Base-by-base conservation (phyloP, 2,329 filamentous ascomycete genomes). In the Drechslerella stenobrocha region DNA sequence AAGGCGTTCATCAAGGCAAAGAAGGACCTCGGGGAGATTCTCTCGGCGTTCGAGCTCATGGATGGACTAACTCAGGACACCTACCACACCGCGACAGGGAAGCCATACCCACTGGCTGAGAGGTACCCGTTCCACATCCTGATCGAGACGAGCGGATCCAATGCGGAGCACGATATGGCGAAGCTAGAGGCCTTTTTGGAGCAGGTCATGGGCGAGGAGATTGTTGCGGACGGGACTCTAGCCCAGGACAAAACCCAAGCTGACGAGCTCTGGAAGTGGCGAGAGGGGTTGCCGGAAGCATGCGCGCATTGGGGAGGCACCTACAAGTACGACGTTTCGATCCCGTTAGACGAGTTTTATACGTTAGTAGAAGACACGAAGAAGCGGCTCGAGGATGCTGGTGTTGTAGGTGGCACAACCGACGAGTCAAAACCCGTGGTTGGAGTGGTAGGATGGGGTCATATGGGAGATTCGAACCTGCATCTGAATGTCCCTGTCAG, bases 271-370 rank as follows among this genome's bases (percentile, higher is more conserved):
- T 98, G 93, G 93, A 82, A 84, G 64, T 97, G 91, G 85, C 85
- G 93, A 70, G 93, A 98, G 80, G 90, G 90, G 72, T 89, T 98
- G 72, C 87, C 91, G 0, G 93, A 98, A 79, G 86, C 87, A 45
- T 80, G 95, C 23, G 89, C 89, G 70, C 90, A 96, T 76, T 90
- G 88, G 78, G 95, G 93, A 63, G 93, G 91, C 44, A 91, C 93
- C 6, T 98, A 98, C 83, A 98, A 98, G 79, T 98, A 98, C 76
- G 93, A 98, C 75, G 82, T 98, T 28, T 97, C 93, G 4, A 96
- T 98, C 71, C 93, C 93, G 1, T 82, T 98, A 24, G 78, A 83
- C 9, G 87, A 96, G 72, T 84, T 98, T 74, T 98, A 98, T 78
- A 80, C 83, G 72, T 81, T 98, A 26, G 93, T 98, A 26, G 88